Percentiles rank a stretch among this genome's conserved stretches.
Conservation (phyloP, 1,284 basidiomycete species). For the Cryptococcus sp. region DNA sequence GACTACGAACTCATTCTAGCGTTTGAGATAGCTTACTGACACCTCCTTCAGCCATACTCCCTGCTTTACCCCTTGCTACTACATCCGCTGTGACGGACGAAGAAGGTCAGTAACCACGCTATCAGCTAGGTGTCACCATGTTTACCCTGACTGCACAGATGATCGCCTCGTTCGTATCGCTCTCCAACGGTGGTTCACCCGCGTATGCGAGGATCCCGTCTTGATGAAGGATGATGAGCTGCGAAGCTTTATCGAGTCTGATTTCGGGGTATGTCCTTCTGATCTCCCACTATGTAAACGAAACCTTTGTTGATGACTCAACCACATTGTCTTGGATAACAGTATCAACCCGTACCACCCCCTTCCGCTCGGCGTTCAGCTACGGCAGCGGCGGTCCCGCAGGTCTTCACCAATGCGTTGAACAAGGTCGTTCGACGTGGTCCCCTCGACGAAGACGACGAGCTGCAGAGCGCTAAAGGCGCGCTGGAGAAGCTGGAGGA, state of each 20-base stretch:
- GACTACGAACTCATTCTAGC: no score
- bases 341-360: conserved; percentile 61
- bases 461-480: conserved; percentile 80
- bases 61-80: conserved; percentile 84
- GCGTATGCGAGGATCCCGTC: conserved; percentile 85
- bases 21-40: background rate
- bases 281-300: background rate
- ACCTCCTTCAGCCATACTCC: conserved; percentile 66
- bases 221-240: conserved; percentile 84
- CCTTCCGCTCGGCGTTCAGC: conserved; percentile 56
- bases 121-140: background rate
- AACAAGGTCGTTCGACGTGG: conserved; percentile 51
- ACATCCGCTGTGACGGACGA: conserved; percentile 93
- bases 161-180: conserved; percentile 89
- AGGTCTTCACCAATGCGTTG: conserved; percentile 47
- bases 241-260: conserved; percentile 87
- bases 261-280: conserved; percentile 69
- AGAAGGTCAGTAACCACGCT: conserved; percentile 60
- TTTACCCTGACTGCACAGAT: conserved; percentile 53
- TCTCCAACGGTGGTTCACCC: conserved; percentile 86
- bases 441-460: conserved; percentile 59
- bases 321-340: conserved; percentile 46
- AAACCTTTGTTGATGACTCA: conserved; percentile 55
- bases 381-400: conserved; percentile 60
- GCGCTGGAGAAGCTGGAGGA: conserved; percentile 86